Percentiles rank a stretch among this genome's conserved stretches.
Conservation (phyloP, 306 rosid genomes). For the Prunus padus region DNA sequence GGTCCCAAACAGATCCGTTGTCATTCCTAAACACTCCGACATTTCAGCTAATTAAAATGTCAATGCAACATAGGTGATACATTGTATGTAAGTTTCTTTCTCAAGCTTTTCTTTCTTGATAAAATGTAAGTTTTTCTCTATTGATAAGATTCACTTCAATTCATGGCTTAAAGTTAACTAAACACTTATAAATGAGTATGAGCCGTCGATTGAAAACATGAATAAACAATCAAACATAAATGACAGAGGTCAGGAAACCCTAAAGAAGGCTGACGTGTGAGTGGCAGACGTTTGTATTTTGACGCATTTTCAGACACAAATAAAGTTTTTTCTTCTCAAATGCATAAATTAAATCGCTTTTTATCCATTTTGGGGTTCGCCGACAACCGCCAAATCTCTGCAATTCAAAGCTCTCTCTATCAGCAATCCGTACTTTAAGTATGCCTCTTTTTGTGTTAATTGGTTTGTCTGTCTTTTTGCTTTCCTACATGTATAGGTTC, state of each 20-base stretch:
- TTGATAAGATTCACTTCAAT: no score
- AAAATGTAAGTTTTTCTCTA: no score
- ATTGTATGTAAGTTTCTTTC: no score
- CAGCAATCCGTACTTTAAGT: slow-evolving; percentile 7
- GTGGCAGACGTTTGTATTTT: neutral
- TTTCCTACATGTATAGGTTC: neutral
- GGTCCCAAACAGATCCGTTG: accelerated
- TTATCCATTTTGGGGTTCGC: slow-evolving; percentile 21
- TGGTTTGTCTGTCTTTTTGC: neutral
- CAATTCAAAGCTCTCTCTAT: neutral
- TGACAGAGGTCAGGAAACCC: neutral
- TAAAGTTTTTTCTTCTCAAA: no score
- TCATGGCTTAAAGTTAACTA: no score
- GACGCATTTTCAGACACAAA: slow-evolving; percentile 2
- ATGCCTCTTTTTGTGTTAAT: neutral
- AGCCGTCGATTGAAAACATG: neutral
- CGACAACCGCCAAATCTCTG: slow-evolving; percentile 25
- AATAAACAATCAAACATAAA: neutral
- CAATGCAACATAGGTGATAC: no score
- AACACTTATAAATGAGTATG: neutral
- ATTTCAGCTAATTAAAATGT: no score
- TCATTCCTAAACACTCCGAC: accelerated
- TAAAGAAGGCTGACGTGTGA: slow-evolving; percentile 4
- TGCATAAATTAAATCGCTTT: neutral
- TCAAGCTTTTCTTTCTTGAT: no score